Evolutionary conservation across 805 yeast genomes (phyloP).

Genomic region (Yarrowia hollandica): DNA sequence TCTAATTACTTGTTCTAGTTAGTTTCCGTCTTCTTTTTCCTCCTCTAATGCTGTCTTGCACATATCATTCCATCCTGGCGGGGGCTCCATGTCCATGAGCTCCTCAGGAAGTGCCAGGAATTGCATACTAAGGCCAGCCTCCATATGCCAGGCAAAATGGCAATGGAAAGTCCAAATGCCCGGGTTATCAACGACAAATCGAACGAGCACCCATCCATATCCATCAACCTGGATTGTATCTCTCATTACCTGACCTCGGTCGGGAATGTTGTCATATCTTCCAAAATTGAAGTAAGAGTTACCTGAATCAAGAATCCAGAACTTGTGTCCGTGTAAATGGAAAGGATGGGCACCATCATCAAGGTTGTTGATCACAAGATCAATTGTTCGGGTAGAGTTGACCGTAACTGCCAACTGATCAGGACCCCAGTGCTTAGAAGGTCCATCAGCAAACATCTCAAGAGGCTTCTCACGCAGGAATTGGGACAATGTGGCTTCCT

Average conservation of each 20-base stretch:
- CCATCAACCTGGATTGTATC: conserved; percentile 74
- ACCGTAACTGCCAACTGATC: conserved; percentile 60
- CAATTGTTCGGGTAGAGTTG: conserved; percentile 62
- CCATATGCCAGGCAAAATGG: conserved; percentile 92
- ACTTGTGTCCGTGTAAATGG: conserved; percentile 87
- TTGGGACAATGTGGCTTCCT: conserved; percentile 32
- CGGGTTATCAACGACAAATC: conserved; percentile 84
- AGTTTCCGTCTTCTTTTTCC: background rate
- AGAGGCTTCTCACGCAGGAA: conserved; percentile 26
- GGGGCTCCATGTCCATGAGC: conserved; percentile 35
- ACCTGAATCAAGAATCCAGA: conserved; percentile 70
- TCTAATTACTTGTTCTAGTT: no score
- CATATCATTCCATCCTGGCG: conserved; percentile 37
- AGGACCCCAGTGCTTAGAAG: conserved; percentile 50
- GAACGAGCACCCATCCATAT: conserved; percentile 51
- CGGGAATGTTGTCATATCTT: conserved; percentile 57
- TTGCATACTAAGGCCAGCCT: conserved; percentile 65
- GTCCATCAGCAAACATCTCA: conserved; percentile 46
- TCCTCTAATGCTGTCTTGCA: conserved; percentile 16
- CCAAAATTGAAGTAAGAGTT: conserved; percentile 49
- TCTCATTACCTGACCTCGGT: conserved; percentile 47
- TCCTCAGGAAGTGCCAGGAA: conserved; percentile 36
- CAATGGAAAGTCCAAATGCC: conserved; percentile 96
- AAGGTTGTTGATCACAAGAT: conserved; percentile 71
- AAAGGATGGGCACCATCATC: conserved; percentile 95